Percentiles rank a stretch among this genome's conserved stretches.
Conservation (phyloP, 495 filamentous ascomycete species). For the Hypomontagnella submonticulosa region DNA sequence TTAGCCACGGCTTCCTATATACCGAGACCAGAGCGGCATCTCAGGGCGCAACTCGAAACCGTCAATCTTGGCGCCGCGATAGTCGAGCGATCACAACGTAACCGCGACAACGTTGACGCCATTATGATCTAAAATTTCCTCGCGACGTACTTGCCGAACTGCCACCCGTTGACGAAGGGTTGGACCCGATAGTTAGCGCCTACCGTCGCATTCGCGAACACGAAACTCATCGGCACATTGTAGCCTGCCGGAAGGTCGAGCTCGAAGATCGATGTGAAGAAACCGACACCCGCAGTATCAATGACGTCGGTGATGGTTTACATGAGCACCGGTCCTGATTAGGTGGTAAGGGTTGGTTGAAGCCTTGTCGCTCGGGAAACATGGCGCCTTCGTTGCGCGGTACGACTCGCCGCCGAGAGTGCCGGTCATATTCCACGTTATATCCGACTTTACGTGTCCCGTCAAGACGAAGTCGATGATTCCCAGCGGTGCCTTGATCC, state of each 20-base stretch:
- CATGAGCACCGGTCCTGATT: conserved; percentile 56
- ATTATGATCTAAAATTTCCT: conserved; percentile 73
- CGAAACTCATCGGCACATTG: conserved; percentile 71
- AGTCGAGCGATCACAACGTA: conserved; percentile 70
- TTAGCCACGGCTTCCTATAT: conserved; percentile 59
- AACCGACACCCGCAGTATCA: conserved; percentile 65
- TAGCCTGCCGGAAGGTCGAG: conserved; percentile 64
- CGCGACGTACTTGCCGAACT: conserved; percentile 74
- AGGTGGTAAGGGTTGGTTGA: conserved; percentile 70
- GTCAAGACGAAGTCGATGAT: conserved; percentile 68
- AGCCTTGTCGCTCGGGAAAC: conserved; percentile 75
- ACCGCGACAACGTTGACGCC: conserved; percentile 71
- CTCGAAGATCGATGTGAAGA: conserved; percentile 69
- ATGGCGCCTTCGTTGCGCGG: conserved; percentile 79
- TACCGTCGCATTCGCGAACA: conserved; percentile 60
- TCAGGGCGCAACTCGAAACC: conserved; percentile 63
- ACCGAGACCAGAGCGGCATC: conserved; percentile 64
- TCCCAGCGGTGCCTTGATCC: conserved; percentile 77
- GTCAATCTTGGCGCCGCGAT: conserved; percentile 65
- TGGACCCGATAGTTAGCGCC: conserved; percentile 61
- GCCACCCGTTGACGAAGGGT: conserved; percentile 79
- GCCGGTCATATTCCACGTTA: conserved; percentile 78
- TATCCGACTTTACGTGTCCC: conserved; percentile 54
- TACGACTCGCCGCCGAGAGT: conserved; percentile 81
- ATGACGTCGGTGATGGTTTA: conserved; percentile 63